phyloP scores from a whole-genome alignment of 2,329 filamentous ascomycete species.

The Teratosphaeriaceae sp. region DNA sequence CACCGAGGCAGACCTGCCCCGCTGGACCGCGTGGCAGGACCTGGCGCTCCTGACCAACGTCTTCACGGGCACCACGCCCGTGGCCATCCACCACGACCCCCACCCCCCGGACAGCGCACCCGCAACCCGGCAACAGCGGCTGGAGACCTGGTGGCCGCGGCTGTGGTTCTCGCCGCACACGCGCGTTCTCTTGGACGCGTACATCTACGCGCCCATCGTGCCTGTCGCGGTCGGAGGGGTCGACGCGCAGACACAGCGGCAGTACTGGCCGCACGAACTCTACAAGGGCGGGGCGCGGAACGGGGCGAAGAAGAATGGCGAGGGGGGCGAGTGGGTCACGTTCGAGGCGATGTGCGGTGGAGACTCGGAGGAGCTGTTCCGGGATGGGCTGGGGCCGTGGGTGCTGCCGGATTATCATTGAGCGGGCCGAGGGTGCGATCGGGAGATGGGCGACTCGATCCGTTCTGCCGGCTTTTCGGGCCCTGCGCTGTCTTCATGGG shows the following conservation, averaged over 20 bases:
- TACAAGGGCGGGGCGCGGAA: slow-evolving; percentile 43
- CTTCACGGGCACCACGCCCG: slow-evolving; percentile 18
- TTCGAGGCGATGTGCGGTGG: slow-evolving; percentile 40
- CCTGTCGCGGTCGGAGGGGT: slow-evolving; percentile 32
- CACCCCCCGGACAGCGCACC: too few species aligned
- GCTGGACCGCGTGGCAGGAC: slow-evolving; percentile 14
- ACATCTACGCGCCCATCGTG: slow-evolving; percentile 10
- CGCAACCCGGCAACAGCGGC: too few species aligned
- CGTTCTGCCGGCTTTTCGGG: too few species aligned
- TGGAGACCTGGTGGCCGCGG: slow-evolving; percentile 19
- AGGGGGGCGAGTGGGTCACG: slow-evolving; percentile 37
- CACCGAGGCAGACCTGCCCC: slow-evolving; percentile 15
- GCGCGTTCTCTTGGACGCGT: slow-evolving; percentile 14
- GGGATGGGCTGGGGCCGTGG: slow-evolving; percentile 37
- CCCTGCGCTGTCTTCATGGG: too few species aligned
- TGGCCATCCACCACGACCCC: slow-evolving; percentile 21
- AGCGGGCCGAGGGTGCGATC: too few species aligned
- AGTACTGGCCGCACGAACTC: slow-evolving; percentile 38
- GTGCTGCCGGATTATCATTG: slow-evolving; percentile 16
- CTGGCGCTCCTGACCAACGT: slow-evolving; percentile 21
- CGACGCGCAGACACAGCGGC: slow-evolving; percentile 29
- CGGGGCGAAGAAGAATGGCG: slow-evolving; percentile 41
- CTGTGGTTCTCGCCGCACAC: slow-evolving; percentile 18
- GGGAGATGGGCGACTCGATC: too few species aligned
- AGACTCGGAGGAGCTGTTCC: slow-evolving; percentile 39